Percentiles rank a stretch among this genome's conserved stretches.
phyloP scores from a whole-genome alignment of 345 rosid species.

The Syzygium jambos region DNA sequence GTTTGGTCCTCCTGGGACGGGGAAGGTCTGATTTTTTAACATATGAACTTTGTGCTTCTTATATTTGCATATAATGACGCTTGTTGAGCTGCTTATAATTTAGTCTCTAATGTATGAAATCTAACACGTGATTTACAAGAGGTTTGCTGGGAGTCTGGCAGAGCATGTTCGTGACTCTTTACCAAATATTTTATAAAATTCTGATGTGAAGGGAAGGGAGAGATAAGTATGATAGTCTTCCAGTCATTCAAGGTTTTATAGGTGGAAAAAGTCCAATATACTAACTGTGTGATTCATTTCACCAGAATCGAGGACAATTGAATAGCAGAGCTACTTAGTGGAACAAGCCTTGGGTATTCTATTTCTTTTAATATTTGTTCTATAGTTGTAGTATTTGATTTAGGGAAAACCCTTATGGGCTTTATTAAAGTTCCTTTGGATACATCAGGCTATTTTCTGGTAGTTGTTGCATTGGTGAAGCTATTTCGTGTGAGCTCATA shows the following conservation, averaged over 20 bases:
- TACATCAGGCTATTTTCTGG: neutral
- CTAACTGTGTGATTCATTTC: neutral
- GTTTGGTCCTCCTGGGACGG: constrained; percentile 98
- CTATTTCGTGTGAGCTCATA: neutral
- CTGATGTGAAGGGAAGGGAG: neutral
- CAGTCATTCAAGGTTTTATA: neutral
- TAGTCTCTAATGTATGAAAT: neutral
- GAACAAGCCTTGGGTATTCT: neutral
- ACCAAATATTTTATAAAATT: neutral
- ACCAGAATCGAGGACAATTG: neutral
- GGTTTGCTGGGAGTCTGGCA: neutral
- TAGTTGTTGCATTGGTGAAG: neutral
- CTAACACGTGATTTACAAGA: neutral
- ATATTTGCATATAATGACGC: neutral
- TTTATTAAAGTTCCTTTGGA: neutral
- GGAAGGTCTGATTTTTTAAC: constrained; percentile 54
- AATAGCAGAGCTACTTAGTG: neutral
- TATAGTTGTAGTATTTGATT: neutral
- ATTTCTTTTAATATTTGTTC: neutral
- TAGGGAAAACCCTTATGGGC: neutral
- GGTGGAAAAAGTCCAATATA: neutral
- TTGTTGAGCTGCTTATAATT: neutral
- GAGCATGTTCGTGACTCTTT: neutral
- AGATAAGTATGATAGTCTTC: neutral
- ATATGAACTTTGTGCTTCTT: neutral